Conservation (phyloP, 129 eudicot genomes). For the Ambrosia trifida region DNA sequence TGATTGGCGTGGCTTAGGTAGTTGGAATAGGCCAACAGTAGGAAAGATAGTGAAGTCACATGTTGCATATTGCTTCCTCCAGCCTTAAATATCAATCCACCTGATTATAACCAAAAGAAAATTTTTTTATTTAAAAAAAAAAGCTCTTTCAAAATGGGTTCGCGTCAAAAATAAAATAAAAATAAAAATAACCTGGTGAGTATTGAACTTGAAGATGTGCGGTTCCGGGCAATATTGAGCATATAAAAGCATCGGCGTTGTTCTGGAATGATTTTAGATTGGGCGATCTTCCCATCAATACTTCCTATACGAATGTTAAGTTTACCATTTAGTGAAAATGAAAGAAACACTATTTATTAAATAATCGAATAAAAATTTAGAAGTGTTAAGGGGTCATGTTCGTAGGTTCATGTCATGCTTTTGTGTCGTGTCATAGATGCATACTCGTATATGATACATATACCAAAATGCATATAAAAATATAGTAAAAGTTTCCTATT, state of each 20-base stretch:
- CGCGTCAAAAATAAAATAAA: background rate
- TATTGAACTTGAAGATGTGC: constrained; percentile 78
- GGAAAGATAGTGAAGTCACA: constrained; percentile 89
- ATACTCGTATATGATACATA: too few species aligned
- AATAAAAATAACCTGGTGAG: constrained; percentile 62
- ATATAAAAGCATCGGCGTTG: constrained; percentile 83
- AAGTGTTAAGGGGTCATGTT: too few species aligned
- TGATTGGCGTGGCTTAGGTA: constrained; percentile 92
- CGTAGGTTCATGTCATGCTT: too few species aligned
- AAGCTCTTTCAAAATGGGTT: background rate
- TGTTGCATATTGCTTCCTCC: constrained; percentile 98
- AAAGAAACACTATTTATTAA: too few species aligned
- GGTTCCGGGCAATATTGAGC: constrained; percentile 79
- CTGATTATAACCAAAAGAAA: constrained; percentile 30
- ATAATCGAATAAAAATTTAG: too few species aligned
- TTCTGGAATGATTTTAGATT: constrained; percentile 62
- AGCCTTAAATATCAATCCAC: constrained; percentile 83
- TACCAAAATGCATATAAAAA: constrained; percentile 6
- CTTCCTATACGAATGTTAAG: constrained; percentile 51
- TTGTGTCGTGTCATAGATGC: too few species aligned
- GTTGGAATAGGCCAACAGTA: constrained; percentile 85
- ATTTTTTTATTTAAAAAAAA: background rate
- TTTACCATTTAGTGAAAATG: background rate
- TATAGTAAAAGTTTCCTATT: background rate
- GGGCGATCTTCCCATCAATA: constrained; percentile 77